Base-by-base conservation (phyloP, 2,329 filamentous ascomycete species). In the Ophioceras dolichostomum region DNA sequence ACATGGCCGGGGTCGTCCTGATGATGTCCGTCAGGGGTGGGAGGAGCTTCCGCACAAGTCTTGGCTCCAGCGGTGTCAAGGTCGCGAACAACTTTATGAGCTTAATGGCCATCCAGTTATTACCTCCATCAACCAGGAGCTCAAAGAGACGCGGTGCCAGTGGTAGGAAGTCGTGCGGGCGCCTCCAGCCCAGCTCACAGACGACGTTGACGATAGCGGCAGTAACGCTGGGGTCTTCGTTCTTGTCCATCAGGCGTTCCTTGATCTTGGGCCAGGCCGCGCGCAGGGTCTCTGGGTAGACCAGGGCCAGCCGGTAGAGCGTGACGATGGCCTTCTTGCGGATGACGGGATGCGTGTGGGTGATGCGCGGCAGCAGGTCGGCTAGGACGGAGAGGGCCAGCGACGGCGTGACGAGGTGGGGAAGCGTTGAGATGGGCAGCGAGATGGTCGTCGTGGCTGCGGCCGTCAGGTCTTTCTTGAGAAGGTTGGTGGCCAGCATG, bases 31-130 rank as follows among this genome's bases (percentile, higher is more conserved):
- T 94, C 42, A 98, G 64, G 13, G 91, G 91, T 7, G 89, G 86
- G 21, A 96, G 64, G 13, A 98, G 65, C 57, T 98, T 98, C 54
- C 83, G 85, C 36, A 94, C 83, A 8, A 98, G 67, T 39, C 91
- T 77, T 12, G 91, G 89, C 54, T 98, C 91, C 22, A 96, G 62
- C 0, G 91, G 91, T 3, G 88, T 96, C 43, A 98, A 64, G 2
- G 86, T 93, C 31, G 91, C 89, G 68, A 98, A 98, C 83, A 98
- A 71, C 61, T 98, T 98, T 57, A 98, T 96, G 44, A 98, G 76
- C 57, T 98, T 98, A 55, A 98, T 98, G 41, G 88, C 88, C 89
- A 98, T 96, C 91, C 91, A 98, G 59, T 98, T 98, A 59, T 98
- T 96, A 27, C 83, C 83, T 39, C 87, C 81, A 42, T 93, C 83